phyloP scores from a whole-genome alignment of 257 asterid genomes.

The Solanum peruvianum region DNA sequence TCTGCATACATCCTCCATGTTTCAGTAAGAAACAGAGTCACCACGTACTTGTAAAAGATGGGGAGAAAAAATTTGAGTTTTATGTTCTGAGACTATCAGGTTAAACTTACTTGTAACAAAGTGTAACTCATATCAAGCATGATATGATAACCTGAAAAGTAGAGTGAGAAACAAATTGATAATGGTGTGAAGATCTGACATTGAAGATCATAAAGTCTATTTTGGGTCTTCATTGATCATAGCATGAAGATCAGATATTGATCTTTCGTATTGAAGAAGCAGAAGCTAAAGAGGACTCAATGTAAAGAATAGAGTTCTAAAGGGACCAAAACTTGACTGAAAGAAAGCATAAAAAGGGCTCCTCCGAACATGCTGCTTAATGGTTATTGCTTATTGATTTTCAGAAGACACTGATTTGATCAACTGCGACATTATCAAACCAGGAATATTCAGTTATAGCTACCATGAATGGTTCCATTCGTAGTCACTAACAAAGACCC shows the following conservation, averaged over 20 bases:
- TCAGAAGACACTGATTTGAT: neutral
- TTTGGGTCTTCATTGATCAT: neutral
- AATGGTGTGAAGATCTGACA: neutral
- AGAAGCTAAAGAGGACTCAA: neutral
- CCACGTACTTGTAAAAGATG: neutral
- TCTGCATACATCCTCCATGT: too few relatives aligned
- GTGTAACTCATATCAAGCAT: neutral
- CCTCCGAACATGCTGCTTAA: neutral
- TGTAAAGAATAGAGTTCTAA: neutral
- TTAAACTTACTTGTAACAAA: neutral
- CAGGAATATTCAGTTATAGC: neutral
- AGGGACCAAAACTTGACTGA: neutral
- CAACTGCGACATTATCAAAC: neutral
- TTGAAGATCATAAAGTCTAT: neutral
- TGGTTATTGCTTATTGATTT: neutral
- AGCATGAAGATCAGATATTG: neutral
- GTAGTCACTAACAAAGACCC: neutral
- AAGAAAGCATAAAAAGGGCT: neutral
- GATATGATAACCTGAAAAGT: neutral
- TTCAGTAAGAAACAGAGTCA: neutral
- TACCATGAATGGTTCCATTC: neutral
- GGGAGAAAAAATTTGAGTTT: neutral
- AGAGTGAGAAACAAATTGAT: neutral
- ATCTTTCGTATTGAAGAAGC: neutral
- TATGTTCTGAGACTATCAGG: neutral